Base-by-base conservation (phyloP, 2,329 filamentous ascomycete species). In the Herpotrichia juniperi region DNA sequence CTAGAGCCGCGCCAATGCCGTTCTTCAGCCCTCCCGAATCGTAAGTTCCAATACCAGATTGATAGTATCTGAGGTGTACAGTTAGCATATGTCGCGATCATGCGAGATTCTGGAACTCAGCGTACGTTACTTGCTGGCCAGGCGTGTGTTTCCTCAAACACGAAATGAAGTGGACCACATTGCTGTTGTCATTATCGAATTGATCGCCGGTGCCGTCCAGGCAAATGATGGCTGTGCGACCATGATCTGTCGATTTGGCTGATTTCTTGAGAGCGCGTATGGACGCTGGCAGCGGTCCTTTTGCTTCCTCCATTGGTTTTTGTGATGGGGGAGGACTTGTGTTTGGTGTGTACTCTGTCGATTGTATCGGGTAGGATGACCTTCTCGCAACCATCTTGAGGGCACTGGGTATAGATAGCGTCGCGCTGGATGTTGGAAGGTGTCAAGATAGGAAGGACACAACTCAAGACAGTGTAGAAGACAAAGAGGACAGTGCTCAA, bases 11-110 rank as follows among this genome's bases (percentile, higher is more conserved):
- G 1, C 66, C 64, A 16, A 78, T 58, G 26, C 76, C 76, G 54
- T 70, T 71, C 42, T 63, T 68, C 17, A 78, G 51, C 1, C 76
- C 76, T 26, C 69, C 67, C 11, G 68, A 69, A 53, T 72, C 71
- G 48, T 79, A 79, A 9, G 77, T 79, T 10, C 77, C 77, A 46
- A 79, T 78, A 12, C 77, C 77, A n/a, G 72, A 68, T 57, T 79
- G 76, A 46, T 78, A 78, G 61, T 78, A 77, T 1, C 67, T 71
- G 31, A 76, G 52, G 52, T 31, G 28, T n/a, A 8, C n/a, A 31
- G n/a, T 9, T 9, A 31, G 28, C 28, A 31, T 9, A n/a, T n/a
- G n/a, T 9, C 9, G n/a, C 9, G 28, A 9, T 31, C 9, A n/a
- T n/a, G 9, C n/a, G n/a, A n/a, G n/a, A n/a, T n/a, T n/a, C n/a